Evolutionary conservation across 2,329 filamentous ascomycete genomes (phyloP).

Genomic region (Alternaria incomplexa): DNA sequence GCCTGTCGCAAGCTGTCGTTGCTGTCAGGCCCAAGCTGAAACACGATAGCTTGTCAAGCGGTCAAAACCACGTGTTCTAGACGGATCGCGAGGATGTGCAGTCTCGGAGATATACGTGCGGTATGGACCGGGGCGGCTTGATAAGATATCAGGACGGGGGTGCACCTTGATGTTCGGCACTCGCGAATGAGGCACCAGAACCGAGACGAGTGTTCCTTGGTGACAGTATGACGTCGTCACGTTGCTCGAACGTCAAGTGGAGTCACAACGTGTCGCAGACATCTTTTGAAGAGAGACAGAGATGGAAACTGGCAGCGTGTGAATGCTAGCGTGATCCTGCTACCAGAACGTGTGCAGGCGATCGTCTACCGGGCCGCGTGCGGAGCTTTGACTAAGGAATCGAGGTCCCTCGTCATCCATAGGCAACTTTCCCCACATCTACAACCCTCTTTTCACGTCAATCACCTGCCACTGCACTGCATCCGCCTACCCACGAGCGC

Average conservation of each 20-base stretch:
- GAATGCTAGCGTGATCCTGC: constrained; percentile 6
- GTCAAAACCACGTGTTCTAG: not conserved
- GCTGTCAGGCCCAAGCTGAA: not conserved
- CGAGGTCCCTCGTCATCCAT: constrained; percentile 18
- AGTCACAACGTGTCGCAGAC: not conserved
- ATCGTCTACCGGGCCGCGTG: constrained; percentile 12
- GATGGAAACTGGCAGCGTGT: constrained; percentile 1
- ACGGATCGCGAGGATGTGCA: not conserved
- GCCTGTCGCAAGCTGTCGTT: not conserved
- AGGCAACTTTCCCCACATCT: constrained; percentile 19
- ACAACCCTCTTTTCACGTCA: constrained; percentile 11
- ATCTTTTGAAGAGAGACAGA: not conserved
- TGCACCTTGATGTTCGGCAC: constrained; percentile 6
- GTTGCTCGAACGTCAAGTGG: not conserved
- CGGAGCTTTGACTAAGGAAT: constrained; percentile 19
- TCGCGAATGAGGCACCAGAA: constrained; percentile 4
- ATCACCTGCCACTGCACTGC: constrained; percentile 3
- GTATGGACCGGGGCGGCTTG: not conserved
- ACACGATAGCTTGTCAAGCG: not conserved
- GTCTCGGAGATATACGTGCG: not conserved
- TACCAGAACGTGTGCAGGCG: constrained; percentile 6
- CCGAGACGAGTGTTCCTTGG: not conserved
- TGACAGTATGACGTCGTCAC: constrained; percentile 11
- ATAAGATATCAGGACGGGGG: not conserved
- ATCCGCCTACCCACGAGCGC: not conserved